These are phyloP conservation scores for Saccharomycopsis javanensis DNA, from an alignment of 805 yeast species.

Conservation along the genomic window DNA sequence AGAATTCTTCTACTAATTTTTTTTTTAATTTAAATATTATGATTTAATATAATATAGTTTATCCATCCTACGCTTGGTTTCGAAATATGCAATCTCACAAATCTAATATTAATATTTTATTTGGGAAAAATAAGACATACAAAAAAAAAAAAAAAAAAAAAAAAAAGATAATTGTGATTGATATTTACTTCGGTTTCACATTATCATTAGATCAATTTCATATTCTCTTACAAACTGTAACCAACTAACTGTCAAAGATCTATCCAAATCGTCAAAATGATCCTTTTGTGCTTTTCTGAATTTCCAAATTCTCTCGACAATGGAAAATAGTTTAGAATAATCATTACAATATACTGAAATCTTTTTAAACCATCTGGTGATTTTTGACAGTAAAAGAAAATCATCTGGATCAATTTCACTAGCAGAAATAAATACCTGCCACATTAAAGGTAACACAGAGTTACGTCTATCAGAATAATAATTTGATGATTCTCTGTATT, in stretches of 20 bases:
- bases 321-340: neutral
- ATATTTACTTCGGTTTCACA: too few relatives aligned
- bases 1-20: too few relatives aligned
- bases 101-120: too few relatives aligned
- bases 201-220: conserved; percentile 15
- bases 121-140: too few relatives aligned
- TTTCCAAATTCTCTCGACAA: conserved; percentile 15
- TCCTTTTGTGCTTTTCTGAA: neutral
- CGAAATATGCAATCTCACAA: too few relatives aligned
- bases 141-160: neutral
- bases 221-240: conserved; percentile 14
- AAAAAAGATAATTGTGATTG: neutral
- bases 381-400: conserved; percentile 48
- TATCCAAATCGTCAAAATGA: conserved; percentile 1
- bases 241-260: conserved; percentile 8
- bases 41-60: too few relatives aligned
- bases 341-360: conserved; percentile 25
- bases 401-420: conserved; percentile 53
- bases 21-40: too few relatives aligned
- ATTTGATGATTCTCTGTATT: neutral
- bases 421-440: conserved; percentile 88
- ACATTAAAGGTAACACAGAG: conserved; percentile 58
- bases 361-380: conserved; percentile 45
- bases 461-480: neutral
- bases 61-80: too few relatives aligned